A percentile compares a stretch with the other conserved stretches of the same genome.
Evolutionary conservation across 176 grass and related monocot genomes (phyloP).

Genomic region (Microstegium vimineum): DNA sequence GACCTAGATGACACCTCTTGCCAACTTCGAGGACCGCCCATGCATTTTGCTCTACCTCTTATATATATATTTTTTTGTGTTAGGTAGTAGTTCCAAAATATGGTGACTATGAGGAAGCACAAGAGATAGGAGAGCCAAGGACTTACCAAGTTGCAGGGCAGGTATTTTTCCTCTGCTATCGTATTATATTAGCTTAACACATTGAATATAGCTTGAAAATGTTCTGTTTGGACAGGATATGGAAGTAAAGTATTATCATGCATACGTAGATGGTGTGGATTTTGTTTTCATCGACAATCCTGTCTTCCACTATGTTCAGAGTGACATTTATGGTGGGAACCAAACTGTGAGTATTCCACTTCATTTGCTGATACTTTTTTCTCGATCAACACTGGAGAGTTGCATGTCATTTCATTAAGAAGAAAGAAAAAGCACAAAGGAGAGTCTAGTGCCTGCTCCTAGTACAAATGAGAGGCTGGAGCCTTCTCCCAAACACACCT

Average conservation of each 20-base stretch:
- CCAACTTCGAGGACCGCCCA: too few relatives aligned
- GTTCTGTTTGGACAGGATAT: slow-evolving; percentile 57
- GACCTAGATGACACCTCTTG: too few relatives aligned
- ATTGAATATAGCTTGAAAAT: neutral
- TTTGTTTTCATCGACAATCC: slow-evolving; percentile 90
- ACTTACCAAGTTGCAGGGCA: slow-evolving; percentile 77
- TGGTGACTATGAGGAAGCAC: slow-evolving; percentile 59
- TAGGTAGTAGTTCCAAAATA: slow-evolving; percentile 83
- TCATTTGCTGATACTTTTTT: slow-evolving; percentile 10
- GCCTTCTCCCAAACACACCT: neutral
- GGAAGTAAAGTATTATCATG: slow-evolving; percentile 85
- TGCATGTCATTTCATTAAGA: neutral
- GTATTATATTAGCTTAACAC: neutral
- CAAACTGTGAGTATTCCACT: slow-evolving; percentile 49
- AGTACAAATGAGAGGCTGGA: neutral
- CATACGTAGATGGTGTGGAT: slow-evolving; percentile 83
- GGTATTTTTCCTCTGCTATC: slow-evolving; percentile 41
- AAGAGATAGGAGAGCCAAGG: slow-evolving; percentile 61
- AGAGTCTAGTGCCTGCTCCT: neutral
- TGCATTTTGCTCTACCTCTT: too few relatives aligned
- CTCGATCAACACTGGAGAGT: neutral
- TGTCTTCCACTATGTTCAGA: slow-evolving; percentile 64
- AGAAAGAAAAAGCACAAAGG: neutral
- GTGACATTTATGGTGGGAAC: slow-evolving; percentile 91
- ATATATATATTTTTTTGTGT: slow-evolving; percentile 27